Evolutionary conservation across 2,329 filamentous ascomycete species (phyloP), one percentile per base, ranked within the genome.

Genomic region (Annulohypoxylon truncatum): DNA sequence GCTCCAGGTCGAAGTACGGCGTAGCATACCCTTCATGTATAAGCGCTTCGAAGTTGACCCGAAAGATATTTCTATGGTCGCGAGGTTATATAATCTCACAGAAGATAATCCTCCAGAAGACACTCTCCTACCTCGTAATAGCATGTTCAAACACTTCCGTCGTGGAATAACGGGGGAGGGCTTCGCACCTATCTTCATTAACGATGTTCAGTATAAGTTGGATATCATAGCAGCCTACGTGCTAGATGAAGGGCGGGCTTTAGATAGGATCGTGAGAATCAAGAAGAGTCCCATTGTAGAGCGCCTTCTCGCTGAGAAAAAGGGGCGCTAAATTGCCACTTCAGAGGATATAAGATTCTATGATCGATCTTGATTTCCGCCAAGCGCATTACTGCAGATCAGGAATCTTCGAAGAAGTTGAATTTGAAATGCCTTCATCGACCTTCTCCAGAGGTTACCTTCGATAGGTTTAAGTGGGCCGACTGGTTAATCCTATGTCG

Each of bases 211-310:
- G 55, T 88, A 86, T 74, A 89, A 88, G 78, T 75, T 90, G 20
- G 88, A 90, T 70, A 80, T 89, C 13, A 80, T 80, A 2, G 82
- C 82, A 38, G 87, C 85, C 0, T 89, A 86, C 79, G 85, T 85
- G 20, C 80, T 89, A 51, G 88, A 90, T 40, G 80, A 84, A 3
- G 89, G 89, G 44, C 81, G 80, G 58, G 85, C 85, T 2, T 74
- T 90, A 56, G 88, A 90, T 77, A 82, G 84, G 67, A 73, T 90
- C 38, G 81, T 86, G 29, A 73, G 69, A 61, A 73, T 82, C 24
- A 73, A 77, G 71, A 61, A 73, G 61, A 73, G 75, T 53, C 63
- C 51, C 20, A 8, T 22, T 3, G 28, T 71, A 50, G 68, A 63
- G 46, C 55, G 51, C 29, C 29, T 64, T 20, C 48, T 50, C 13